Base-by-base conservation (phyloP, 768 basidiomycete genomes). In the Russula sp. region DNA sequence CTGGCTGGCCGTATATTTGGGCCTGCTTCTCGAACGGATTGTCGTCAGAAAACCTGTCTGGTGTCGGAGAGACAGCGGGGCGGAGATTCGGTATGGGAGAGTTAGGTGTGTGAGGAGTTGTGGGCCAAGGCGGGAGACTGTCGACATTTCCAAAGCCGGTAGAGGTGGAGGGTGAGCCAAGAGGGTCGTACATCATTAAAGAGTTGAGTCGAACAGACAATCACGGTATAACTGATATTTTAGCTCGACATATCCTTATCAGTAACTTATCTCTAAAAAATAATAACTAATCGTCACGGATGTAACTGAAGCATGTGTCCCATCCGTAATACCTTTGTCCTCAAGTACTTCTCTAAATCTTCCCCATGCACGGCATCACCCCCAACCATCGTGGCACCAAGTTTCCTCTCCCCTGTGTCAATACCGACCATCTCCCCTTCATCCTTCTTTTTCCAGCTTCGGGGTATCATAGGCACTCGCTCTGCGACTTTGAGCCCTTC, bases 291-390 rank as follows among this genome's bases (percentile, higher is more conserved):
- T 44, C 6, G 13, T 53, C 40, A 61, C n/a, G 18, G 34, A 24
- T 72, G 57, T 59, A 89, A 72, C 36, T 88, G 85, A 30, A 97
- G 78, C 79, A 96, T 87, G 73, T 99, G 97, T 14, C 97, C 97
- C 97, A 99, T 99, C 65, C 89, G 82, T 73, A 93, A 77, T n/a
- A 98, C 87, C 75, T 99, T 99, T 44, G 97, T 98, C 73, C 90
- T 84, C 71, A 99, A 76, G 74, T 99, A 99, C 76, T 89, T 93
- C 71, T 98, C 94, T 70, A 99, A 75, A 72, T 99, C 97, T 61
- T 85, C 84, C 1, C 94, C 92, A 60, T 86, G 77, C 10, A 88
- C 89, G 32, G 82, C 82, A 18, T 87, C 84, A 11, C 86, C 89
- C 5, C 93, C 93, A 48, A 94, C 87, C 75, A 94, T 80, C 48